phyloP scores from a whole-genome alignment of 495 filamentous ascomycete species.

The Aspergillus panamensis region DNA sequence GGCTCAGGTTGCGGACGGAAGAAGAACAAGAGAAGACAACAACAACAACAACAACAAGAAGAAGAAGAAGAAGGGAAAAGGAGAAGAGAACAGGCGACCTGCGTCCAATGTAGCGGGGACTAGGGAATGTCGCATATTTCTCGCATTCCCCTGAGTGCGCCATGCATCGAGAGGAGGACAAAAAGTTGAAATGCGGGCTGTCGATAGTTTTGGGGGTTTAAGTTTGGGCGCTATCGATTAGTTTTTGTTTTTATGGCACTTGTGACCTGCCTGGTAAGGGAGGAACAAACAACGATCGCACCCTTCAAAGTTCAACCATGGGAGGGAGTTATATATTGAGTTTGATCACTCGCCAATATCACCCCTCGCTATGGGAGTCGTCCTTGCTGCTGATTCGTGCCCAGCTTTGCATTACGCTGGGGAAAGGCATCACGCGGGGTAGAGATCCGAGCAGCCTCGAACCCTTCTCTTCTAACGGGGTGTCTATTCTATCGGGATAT shows the following conservation, averaged over 20 bases:
- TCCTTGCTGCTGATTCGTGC: background rate
- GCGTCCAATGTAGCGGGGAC: background rate
- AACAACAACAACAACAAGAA: too few relatives aligned
- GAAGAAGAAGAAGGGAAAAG: conserved; percentile 7
- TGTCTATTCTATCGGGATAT: background rate
- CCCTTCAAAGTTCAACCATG: too few relatives aligned
- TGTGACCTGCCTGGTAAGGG: too few relatives aligned
- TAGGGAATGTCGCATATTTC: background rate
- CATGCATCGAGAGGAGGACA: background rate
- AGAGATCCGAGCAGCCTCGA: background rate
- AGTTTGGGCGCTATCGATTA: too few relatives aligned
- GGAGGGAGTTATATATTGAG: too few relatives aligned
- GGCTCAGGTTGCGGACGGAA: background rate
- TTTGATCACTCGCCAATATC: too few relatives aligned
- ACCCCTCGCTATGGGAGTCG: too few relatives aligned
- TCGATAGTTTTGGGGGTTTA: too few relatives aligned
- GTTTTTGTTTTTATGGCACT: too few relatives aligned
- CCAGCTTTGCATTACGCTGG: background rate
- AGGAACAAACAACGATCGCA: too few relatives aligned
- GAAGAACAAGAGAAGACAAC: background rate
- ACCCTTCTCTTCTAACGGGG: background rate
- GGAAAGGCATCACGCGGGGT: conserved; percentile 1
- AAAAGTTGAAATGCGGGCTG: too few relatives aligned
- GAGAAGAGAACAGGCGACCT: background rate
- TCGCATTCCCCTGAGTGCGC: background rate